These are phyloP conservation scores for Mycena amicta DNA, from an alignment of 768 basidiomycete genomes.

Conservation along the genomic window DNA sequence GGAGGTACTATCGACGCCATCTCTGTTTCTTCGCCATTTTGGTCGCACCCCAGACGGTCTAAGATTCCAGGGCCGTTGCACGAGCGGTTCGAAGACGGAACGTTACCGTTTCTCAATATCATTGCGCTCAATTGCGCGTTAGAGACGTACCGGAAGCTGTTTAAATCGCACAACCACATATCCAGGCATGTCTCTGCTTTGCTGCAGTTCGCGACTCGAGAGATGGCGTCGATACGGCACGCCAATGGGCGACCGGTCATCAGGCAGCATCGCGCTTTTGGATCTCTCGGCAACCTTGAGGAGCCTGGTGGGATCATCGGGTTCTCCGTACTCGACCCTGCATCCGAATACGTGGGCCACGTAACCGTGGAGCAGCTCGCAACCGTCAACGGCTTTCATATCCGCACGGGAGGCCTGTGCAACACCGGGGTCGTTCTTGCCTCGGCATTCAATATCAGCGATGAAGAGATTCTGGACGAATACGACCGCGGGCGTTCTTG, in stretches of 20 bases:
- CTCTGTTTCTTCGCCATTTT: constrained; percentile 44
- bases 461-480: constrained; percentile 16
- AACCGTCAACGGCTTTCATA: constrained; percentile 20
- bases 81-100: constrained; percentile 21
- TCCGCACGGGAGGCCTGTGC: constrained; percentile 21
- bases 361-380: constrained; percentile 21
- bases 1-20: constrained; percentile 60
- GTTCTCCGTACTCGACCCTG: constrained; percentile 16
- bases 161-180: constrained; percentile 19
- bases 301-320: constrained; percentile 20
- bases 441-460: constrained; percentile 10
- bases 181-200: constrained; percentile 16
- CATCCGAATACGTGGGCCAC: constrained; percentile 20
- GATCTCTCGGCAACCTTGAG: constrained; percentile 3
- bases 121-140: constrained; percentile 19
- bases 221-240: constrained; percentile 14
- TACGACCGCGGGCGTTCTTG: constrained; percentile 19
- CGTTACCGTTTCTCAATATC: constrained; percentile 22
- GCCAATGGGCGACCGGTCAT: constrained; percentile 20
- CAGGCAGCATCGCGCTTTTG: constrained; percentile 11
- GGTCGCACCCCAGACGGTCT: constrained; percentile 15
- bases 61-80: constrained; percentile 14
- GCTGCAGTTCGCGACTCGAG: constrained; percentile 14
- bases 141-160: constrained; percentile 16
- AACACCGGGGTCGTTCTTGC: constrained; percentile 22